These are phyloP conservation scores for Cladophialophora chaetospira DNA, from an alignment of 2,329 filamentous ascomycete species.

Conservation along the genomic window DNA sequence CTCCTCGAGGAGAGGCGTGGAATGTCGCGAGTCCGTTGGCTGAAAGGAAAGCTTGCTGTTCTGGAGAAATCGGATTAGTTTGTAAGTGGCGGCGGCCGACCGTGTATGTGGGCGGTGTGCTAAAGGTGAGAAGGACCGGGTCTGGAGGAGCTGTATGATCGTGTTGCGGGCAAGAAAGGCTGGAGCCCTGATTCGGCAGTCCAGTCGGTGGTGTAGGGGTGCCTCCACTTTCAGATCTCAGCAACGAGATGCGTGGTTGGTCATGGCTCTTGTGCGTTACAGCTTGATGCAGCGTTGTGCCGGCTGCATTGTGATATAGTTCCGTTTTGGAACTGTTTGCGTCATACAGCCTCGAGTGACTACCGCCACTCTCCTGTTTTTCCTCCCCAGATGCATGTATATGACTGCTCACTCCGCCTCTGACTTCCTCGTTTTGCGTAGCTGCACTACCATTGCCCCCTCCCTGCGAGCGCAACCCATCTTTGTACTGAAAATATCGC, in stretches of 20 bases:
- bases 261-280: neutral
- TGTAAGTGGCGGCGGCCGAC: constrained; percentile 76
- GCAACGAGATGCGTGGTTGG: neutral
- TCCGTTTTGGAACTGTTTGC: neutral
- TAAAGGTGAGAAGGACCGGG: constrained; percentile 78
- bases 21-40: constrained; percentile 52
- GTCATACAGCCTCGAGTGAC: neutral
- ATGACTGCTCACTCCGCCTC: neutral
- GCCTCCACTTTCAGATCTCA: neutral
- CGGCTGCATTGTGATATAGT: neutral
- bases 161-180: neutral
- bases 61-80: constrained; percentile 36
- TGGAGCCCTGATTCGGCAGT: neutral
- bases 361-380: neutral
- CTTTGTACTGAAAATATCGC: constrained; percentile 29
- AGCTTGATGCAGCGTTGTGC: neutral
- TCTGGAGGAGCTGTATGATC: constrained; percentile 49
- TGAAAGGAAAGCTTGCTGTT: constrained; percentile 44
- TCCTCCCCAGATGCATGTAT: neutral
- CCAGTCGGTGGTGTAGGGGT: neutral
- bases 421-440: neutral
- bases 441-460: neutral
- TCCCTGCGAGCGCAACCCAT: constrained; percentile 10
- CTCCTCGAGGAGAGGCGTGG: constrained; percentile 74
- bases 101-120: constrained; percentile 81